Percentiles rank a stretch among this genome's conserved stretches.
Evolutionary conservation across 306 rosid species (phyloP).

Genomic region (Prunus campanulata): DNA sequence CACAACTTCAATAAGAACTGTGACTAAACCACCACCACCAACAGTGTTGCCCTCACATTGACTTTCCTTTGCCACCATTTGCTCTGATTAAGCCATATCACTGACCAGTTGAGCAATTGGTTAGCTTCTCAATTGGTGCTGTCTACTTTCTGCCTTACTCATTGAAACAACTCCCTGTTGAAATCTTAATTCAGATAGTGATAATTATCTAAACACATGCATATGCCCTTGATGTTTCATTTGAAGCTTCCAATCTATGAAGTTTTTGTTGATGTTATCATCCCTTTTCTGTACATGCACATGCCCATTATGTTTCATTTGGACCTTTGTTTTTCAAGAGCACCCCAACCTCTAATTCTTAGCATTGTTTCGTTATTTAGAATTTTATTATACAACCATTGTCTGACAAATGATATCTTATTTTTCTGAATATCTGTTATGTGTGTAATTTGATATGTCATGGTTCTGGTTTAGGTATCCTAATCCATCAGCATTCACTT

Average conservation of each 20-base stretch:
- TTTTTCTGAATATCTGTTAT: background rate
- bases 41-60: background rate
- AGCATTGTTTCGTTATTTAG: background rate
- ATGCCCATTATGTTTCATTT: background rate
- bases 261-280: background rate
- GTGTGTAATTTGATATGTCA: background rate
- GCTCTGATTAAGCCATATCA: background rate
- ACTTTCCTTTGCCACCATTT: background rate
- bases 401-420: background rate
- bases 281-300: background rate
- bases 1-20: background rate
- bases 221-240: background rate
- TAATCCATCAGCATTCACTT: slow-evolving; percentile 87
- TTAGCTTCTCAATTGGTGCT: background rate
- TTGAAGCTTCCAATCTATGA: background rate
- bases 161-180: background rate
- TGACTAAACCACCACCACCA: background rate
- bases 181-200: background rate
- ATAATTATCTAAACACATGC: background rate
- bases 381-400: background rate
- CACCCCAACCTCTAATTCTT: background rate
- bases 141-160: background rate
- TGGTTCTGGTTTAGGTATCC: slow-evolving; percentile 65
- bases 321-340: background rate
- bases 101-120: background rate